Conservation (phyloP, 306 rosid species). For the Hippophae gyantsensis region DNA sequence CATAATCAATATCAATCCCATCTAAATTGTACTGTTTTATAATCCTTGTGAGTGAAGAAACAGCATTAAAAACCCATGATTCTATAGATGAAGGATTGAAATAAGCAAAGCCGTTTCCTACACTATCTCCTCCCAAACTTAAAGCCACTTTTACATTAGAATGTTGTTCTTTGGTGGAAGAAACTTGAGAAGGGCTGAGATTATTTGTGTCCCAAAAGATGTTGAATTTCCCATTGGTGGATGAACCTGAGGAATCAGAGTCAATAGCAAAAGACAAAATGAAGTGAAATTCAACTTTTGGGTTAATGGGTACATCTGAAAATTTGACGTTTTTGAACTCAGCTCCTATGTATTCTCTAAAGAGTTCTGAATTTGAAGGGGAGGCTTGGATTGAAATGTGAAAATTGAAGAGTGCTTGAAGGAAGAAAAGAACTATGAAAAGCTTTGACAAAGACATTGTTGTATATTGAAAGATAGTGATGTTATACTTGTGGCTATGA, state of each 20-base stretch:
- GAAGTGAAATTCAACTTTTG: constrained; percentile 45
- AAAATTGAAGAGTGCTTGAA: too few relatives aligned
- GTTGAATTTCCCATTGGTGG: constrained; percentile 45
- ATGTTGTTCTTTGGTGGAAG: constrained; percentile 27
- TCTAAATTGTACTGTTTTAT: constrained; percentile 37
- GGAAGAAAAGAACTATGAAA: too few relatives aligned
- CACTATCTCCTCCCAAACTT: constrained; percentile 45
- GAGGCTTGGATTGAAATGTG: too few relatives aligned
- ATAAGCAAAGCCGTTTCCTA: constrained; percentile 4
- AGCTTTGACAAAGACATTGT: too few relatives aligned
- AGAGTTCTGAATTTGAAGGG: constrained; percentile 24
- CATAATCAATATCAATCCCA: constrained; percentile 51
- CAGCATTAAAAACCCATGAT: constrained; percentile 54
- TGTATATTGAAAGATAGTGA: too few relatives aligned
- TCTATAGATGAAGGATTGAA: constrained; percentile 39
- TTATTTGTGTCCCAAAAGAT: constrained; percentile 40
- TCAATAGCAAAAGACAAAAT: constrained; percentile 51
- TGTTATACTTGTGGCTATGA: too few relatives aligned
- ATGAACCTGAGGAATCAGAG: constrained; percentile 32
- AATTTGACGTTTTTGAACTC: constrained; percentile 37
- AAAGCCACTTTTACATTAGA: constrained; percentile 48
- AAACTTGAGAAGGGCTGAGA: constrained; percentile 50
- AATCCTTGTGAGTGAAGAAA: constrained; percentile 42
- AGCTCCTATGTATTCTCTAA: constrained; percentile 59
- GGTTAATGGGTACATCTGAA: constrained; percentile 40